Conservation (phyloP, 768 basidiomycete genomes). For the Cantharellus anzutake region DNA sequence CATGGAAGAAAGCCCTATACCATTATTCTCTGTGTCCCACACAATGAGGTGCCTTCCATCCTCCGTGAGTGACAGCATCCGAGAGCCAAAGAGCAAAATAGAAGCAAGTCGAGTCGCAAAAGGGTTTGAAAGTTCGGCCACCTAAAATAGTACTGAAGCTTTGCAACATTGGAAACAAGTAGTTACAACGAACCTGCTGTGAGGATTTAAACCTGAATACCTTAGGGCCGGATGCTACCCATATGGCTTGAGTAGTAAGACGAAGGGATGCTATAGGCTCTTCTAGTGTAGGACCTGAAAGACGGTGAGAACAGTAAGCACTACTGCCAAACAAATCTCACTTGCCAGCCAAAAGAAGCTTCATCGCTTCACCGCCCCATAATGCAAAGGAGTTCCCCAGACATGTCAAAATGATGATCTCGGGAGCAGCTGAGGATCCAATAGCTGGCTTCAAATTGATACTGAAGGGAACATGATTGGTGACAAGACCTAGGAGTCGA, state of each 20-base stretch:
- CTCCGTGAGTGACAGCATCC: constrained; percentile 61
- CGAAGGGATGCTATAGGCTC: constrained; percentile 55
- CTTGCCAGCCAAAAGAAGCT: constrained; percentile 82
- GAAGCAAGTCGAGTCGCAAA: constrained; percentile 38
- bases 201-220: constrained; percentile 71
- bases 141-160: constrained; percentile 19
- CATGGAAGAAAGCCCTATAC: constrained; percentile 21
- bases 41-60: constrained; percentile 56
- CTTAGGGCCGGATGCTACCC: constrained; percentile 50
- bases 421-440: constrained; percentile 67
- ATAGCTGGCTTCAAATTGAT: constrained; percentile 73
- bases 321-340: constrained; percentile 9
- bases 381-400: constrained; percentile 82
- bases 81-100: constrained; percentile 62
- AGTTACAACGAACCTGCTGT: constrained; percentile 41
- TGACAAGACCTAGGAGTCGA: constrained; percentile 84
- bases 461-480: constrained; percentile 77
- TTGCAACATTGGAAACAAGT: neutral
- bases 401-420: constrained; percentile 69
- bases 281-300: constrained; percentile 63
- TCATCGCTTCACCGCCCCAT: constrained; percentile 93
- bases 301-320: neutral
- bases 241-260: constrained; percentile 75
- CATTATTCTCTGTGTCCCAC: constrained; percentile 49
- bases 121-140: constrained; percentile 42